Conservation (phyloP, 768 basidiomycete species). For the Boletus vermiculosoides region DNA sequence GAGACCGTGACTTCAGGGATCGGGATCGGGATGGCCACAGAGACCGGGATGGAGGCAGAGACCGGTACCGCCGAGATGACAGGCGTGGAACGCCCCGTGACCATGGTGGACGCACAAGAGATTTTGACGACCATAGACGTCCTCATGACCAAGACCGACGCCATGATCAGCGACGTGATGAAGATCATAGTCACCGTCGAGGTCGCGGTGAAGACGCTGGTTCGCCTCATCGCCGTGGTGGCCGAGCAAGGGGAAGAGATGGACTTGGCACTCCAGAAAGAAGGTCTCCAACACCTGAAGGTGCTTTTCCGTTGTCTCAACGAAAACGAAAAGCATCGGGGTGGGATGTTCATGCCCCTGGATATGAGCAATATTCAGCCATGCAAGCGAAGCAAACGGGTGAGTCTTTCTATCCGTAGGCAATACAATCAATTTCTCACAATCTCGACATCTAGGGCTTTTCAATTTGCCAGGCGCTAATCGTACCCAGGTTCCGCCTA, state of each 20-base stretch:
- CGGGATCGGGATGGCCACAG: conserved; percentile 36
- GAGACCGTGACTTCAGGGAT: conserved; percentile 54
- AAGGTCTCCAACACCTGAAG: conserved; percentile 89
- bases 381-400: conserved; percentile 99
- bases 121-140: conserved; percentile 46
- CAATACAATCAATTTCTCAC: conserved; percentile 7
- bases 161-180: conserved; percentile 45
- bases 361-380: conserved; percentile 92
- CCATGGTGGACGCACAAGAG: conserved; percentile 45
- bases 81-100: conserved; percentile 49
- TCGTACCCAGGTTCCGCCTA: conserved; percentile 81
- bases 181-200: conserved; percentile 34
- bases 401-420: conserved; percentile 30
- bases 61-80: conserved; percentile 45
- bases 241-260: conserved; percentile 47
- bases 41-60: conserved; percentile 36
- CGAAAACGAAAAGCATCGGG: conserved; percentile 86
- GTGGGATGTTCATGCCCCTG: conserved; percentile 96
- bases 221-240: conserved; percentile 38
- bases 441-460: conserved; percentile 54
- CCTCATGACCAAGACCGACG: conserved; percentile 53
- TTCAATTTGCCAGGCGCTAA: conserved; percentile 97
- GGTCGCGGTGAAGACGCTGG: conserved; percentile 43
- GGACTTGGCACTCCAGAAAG: conserved; percentile 69
- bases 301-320: conserved; percentile 76